Base-by-base conservation (phyloP, 2,329 filamentous ascomycete genomes). In the Colletotrichum orchidophilum region DNA sequence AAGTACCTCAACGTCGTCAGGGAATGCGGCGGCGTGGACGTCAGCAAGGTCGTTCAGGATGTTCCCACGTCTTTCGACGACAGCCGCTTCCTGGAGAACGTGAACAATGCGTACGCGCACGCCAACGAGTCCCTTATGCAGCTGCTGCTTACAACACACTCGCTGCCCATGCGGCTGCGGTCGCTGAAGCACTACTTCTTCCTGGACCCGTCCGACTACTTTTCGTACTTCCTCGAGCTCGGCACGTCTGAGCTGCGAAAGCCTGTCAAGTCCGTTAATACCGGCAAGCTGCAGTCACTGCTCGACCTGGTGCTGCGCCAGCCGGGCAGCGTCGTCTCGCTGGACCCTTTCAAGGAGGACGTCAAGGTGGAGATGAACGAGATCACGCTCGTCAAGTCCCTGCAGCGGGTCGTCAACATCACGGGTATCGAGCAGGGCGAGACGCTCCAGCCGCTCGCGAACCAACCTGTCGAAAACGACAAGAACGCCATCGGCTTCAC, bases 141-240 rank as follows among this genome's bases (percentile, higher is more conserved):
- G 71, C 87, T 99, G 0, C 90, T 99, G 3, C 87, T 99, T 50
- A 98, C 96, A 0, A 96, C 96, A 7, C 96, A 99, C 79, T 94
- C 94, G 13, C 88, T 99, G 5, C 95, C 96, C 0, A 93, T 94
- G 31, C 90, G 96, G 46, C 87, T 99, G 67, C 91, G 93, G 55
- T 98, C 96, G 15, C 86, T 99, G 49, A 99, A 99, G 80, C 96
- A 99, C 82, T 99, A 99, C 84, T 99, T 98, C 85, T 99, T 99
- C 86, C 91, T 99, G 73, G 96, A 98, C 76, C 93, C 95, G 9
- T 98, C 96, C 39, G 96, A 99, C 80, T 99, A 97, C 84, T 98
- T 99, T 81, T 95, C 95, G 3, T 97, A 98, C 82, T 99, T 99
- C 80, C 91, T 99, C 71, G 96, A 99, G 79, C 90, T 99, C 24